phyloP scores from a whole-genome alignment of 352 stramenopile species.

The Pythium biforme region DNA sequence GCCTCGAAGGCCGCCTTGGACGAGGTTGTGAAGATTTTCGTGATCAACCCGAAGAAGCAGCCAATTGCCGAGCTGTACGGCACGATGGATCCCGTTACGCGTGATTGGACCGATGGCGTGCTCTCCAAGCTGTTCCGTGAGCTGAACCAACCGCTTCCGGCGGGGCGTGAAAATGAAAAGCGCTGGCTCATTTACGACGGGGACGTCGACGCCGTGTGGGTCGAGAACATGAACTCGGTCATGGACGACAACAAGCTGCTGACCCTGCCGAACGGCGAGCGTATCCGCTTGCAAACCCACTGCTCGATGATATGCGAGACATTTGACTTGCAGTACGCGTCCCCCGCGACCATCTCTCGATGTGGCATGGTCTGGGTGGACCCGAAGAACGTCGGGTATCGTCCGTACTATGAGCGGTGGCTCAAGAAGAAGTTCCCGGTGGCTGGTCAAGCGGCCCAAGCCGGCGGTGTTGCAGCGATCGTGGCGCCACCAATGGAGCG shows the following conservation, averaged over 20 bases:
- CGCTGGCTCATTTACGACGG: constrained; percentile 96
- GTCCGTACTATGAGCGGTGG: constrained; percentile 94
- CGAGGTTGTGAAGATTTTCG: constrained; percentile 90
- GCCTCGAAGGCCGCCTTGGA: constrained; percentile 86
- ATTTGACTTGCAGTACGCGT: constrained; percentile 95
- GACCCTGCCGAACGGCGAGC: constrained; percentile 94
- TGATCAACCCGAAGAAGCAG: constrained; percentile 94
- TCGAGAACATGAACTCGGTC: constrained; percentile 98
- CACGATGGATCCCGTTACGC: constrained; percentile 93
- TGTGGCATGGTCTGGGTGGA: constrained; percentile 98
- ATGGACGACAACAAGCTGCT: constrained; percentile 97
- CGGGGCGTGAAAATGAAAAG: constrained; percentile 91
- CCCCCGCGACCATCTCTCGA: constrained; percentile 92
- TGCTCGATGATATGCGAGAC: constrained; percentile 95
- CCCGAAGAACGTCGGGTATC: constrained; percentile 94
- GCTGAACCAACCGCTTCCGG: constrained; percentile 90
- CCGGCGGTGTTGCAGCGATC: constrained; percentile 5
- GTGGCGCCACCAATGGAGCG: constrained; percentile 46
- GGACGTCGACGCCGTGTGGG: constrained; percentile 95
- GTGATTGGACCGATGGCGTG: constrained; percentile 96
- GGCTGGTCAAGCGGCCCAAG: constrained; percentile 3
- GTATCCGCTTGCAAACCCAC: constrained; percentile 92
- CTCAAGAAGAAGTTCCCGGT: constrained; percentile 88
- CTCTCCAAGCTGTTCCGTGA: constrained; percentile 94
- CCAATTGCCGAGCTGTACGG: constrained; percentile 94